Conservation (phyloP, 306 rosid genomes). For the Amphicarpaea edgeworthii region DNA sequence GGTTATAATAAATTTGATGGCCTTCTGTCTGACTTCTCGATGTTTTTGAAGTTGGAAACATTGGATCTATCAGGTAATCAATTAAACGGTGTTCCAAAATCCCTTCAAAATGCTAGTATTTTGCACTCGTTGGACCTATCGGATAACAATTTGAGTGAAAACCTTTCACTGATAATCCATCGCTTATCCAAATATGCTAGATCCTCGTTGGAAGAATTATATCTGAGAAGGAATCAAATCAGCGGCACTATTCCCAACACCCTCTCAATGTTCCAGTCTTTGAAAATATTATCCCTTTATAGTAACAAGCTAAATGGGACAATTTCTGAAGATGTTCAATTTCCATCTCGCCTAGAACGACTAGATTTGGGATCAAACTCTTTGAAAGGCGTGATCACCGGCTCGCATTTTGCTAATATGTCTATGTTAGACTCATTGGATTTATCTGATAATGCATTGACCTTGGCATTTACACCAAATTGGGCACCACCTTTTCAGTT, state of each 20-base stretch:
- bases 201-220: background rate
- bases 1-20: too few species aligned
- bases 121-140: background rate
- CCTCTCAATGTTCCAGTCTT: background rate
- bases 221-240: background rate
- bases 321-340: background rate
- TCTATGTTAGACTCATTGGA: background rate
- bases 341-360: background rate
- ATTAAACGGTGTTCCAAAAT: too few species aligned
- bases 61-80: too few species aligned
- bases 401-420: conserved; percentile 22
- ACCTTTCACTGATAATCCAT: too few species aligned
- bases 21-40: too few species aligned
- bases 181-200: too few species aligned
- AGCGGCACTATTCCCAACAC: background rate
- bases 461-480: background rate
- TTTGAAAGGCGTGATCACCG: conserved; percentile 27
- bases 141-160: too few species aligned
- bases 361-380: background rate
- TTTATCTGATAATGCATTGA: background rate
- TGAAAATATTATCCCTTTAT: background rate
- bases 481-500: conserved; percentile 29
- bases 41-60: too few species aligned
- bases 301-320: conserved; percentile 8
- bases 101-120: background rate